Base-by-base conservation (phyloP, 129 eudicot species). In the Gnaphalium uliginosum region DNA sequence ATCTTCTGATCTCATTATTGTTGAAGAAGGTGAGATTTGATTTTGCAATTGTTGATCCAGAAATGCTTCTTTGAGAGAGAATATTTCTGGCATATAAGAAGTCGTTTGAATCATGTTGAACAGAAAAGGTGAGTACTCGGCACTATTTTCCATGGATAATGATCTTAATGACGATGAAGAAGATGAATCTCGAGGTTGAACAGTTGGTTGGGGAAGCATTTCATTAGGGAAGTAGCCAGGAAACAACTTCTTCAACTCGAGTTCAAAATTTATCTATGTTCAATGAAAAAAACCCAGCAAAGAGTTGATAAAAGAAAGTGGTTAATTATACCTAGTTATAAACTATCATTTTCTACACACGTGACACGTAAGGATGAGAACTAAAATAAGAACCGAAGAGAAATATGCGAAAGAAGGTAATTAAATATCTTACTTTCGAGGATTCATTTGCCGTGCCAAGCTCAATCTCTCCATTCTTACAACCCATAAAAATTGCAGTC, bases 391-490 rank as follows among this genome's bases (percentile, higher is more conserved):
- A 43, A 22, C 33, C 24, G 24, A 25, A 10, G 30, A 43, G 11
- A 32, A 27, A 10, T 11, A 74, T 57, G 56, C 48, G 58, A 56
- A 69, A 29, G 10, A 48, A 24, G 43, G 5, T 14, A 27, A 53
- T 15, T 29, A 64, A 51, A 61, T 21, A 4, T 26, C 83, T 84
- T 64, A 93, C 97, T 72, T 88, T 89, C 50, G 91, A 41, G 64
- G 91, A 43, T 22, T 73, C 68, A 66, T 48, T 33, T 43, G 93
- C 54, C 54, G 89, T 66, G 43, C 99, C 99, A 5, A 94, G 79
- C 80, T 94, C 99, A 41, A 94, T 86, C 79, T 90, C 99, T 79
- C 99, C 99, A 23, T 46, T 64, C 50, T 69, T 76, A 89, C 97
- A 87, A 54, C 96, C 93, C 96, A 94, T 79, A 57, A 89, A 87